A percentile compares a stretch with the other conserved stretches of the same genome.
Conservation (phyloP, 2,329 filamentous ascomycete genomes). For the Cercospora nicotianae region DNA sequence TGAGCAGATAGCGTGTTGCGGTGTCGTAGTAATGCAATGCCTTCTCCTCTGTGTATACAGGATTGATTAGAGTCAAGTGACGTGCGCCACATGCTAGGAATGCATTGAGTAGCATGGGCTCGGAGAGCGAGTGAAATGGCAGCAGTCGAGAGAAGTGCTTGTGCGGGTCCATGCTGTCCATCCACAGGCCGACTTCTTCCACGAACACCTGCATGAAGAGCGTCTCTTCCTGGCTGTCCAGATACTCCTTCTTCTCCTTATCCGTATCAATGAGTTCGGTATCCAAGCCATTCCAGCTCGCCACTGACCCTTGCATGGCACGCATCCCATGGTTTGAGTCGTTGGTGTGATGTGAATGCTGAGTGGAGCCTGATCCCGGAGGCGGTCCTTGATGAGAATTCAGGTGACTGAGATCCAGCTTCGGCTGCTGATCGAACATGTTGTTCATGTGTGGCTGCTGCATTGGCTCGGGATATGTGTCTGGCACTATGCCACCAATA, state of each 20-base stretch:
- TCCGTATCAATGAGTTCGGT: conserved; percentile 40
- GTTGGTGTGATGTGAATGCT: conserved; percentile 29
- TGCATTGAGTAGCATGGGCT: conserved; percentile 86
- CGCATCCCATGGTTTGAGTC: conserved; percentile 29
- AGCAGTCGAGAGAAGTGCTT: conserved; percentile 82
- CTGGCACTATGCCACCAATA: conserved; percentile 52
- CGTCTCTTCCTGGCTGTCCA: conserved; percentile 75
- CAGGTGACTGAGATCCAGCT: conserved; percentile 34
- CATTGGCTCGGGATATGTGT: conserved; percentile 45
- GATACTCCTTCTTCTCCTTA: conserved; percentile 58
- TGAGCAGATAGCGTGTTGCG: conserved; percentile 74
- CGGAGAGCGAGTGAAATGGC: conserved; percentile 77
- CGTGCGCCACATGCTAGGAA: conserved; percentile 85
- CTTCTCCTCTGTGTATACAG: conserved; percentile 71
- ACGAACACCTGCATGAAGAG: conserved; percentile 91
- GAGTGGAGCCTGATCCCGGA: conserved; percentile 28
- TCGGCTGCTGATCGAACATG: conserved; percentile 42
- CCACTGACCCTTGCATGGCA: conserved; percentile 26
- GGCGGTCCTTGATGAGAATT: conserved; percentile 25
- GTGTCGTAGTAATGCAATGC: conserved; percentile 82
- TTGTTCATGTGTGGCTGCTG: conserved; percentile 38
- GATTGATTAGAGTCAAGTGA: conserved; percentile 71
- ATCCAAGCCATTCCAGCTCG: conserved; percentile 43
- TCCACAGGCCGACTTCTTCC: conserved; percentile 87
- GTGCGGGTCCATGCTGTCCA: conserved; percentile 83